phyloP scores from a whole-genome alignment of 139 green algal genomes.

The Dunaliella primolecta region DNA sequence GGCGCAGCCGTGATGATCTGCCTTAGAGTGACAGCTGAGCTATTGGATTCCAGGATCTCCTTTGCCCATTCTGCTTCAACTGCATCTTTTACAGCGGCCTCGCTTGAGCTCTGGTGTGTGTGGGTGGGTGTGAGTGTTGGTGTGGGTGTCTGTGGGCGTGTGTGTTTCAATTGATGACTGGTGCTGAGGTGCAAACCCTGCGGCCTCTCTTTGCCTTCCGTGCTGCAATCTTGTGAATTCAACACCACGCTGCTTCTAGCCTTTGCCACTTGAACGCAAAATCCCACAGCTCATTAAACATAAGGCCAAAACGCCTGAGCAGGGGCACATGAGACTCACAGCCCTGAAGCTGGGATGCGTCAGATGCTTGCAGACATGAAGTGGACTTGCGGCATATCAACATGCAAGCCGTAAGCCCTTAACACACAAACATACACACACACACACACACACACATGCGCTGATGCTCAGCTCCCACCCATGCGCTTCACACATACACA shows the following conservation, averaged over 20 bases:
- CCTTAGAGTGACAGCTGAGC: constrained; percentile 15
- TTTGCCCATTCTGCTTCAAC: constrained; percentile 48
- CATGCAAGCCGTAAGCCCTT: not conserved
- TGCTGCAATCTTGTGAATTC: too few relatives aligned
- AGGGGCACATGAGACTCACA: not conserved
- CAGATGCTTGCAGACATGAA: not conserved
- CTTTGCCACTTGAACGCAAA: not conserved
- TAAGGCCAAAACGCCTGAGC: not conserved
- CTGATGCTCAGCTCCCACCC: not conserved
- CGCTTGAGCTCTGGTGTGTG: constrained; percentile 16
- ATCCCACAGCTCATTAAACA: not conserved
- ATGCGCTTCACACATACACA: too few relatives aligned
- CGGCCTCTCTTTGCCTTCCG: too few relatives aligned
- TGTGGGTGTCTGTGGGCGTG: not conserved
- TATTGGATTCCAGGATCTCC: constrained; percentile 24
- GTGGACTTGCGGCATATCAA: not conserved
- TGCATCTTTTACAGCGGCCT: constrained; percentile 26
- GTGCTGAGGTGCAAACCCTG: too few relatives aligned
- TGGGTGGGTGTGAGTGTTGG: not conserved
- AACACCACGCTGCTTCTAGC: not conserved
- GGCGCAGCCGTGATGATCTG: constrained; percentile 40
- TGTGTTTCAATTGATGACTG: not conserved
- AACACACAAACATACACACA: not conserved
- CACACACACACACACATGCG: not conserved
- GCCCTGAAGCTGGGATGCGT: not conserved